These are phyloP conservation scores for Dendrocalamus sinicus DNA, from an alignment of 176 grass and related monocot genomes.

Conservation along the genomic window DNA sequence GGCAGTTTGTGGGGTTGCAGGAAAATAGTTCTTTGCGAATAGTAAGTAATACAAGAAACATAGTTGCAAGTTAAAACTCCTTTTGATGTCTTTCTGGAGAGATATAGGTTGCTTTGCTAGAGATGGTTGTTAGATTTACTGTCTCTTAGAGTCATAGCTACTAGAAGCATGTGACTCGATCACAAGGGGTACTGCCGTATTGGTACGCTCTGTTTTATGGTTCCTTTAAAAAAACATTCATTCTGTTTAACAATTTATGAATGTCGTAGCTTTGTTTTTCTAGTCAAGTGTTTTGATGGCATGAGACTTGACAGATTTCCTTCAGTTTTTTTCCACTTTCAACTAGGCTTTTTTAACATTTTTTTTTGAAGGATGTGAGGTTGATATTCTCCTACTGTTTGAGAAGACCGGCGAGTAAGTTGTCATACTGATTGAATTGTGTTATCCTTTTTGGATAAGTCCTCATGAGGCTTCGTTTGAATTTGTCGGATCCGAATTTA, in stretches of 20 bases:
- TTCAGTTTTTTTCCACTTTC: constrained; percentile 13
- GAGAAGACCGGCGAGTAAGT: constrained; percentile 92
- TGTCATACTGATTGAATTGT: constrained; percentile 15
- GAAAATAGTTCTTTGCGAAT: constrained; percentile 1
- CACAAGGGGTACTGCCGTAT: background rate
- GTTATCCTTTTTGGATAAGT: constrained; percentile 17
- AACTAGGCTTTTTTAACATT: constrained; percentile 75
- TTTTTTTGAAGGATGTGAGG: constrained; percentile 95
- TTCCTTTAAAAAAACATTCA: background rate
- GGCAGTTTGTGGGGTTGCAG: constrained; percentile 46
- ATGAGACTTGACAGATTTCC: constrained; percentile 7
- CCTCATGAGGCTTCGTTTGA: constrained; percentile 6
- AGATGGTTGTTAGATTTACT: constrained; percentile 11
- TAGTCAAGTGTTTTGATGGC: constrained; percentile 12
- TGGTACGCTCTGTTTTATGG: background rate
- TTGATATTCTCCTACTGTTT: constrained; percentile 85
- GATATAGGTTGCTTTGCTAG: background rate
- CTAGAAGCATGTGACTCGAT: background rate
- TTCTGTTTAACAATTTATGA: constrained; percentile 25
- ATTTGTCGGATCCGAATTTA: background rate
- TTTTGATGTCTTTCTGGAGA: background rate
- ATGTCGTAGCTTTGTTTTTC: background rate
- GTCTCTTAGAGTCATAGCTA: background rate
- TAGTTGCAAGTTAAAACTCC: constrained; percentile 9
- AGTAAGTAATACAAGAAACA: background rate